These are phyloP conservation scores for Extremus antarcticus DNA, from an alignment of 495 filamentous ascomycete genomes.

Conservation along the genomic window DNA sequence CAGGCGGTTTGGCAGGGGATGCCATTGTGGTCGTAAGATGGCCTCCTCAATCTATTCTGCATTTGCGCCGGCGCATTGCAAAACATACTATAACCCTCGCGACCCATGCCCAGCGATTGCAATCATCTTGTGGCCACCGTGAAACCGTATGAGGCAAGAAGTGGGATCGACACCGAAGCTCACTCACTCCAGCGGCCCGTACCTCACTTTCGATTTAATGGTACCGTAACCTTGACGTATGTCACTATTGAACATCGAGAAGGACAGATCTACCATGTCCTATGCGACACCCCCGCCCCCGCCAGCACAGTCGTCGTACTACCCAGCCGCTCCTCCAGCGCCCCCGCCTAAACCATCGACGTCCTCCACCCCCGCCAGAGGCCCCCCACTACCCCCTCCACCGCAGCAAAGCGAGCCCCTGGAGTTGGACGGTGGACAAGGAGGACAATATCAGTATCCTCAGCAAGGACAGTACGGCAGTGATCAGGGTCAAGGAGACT, in stretches of 20 bases:
- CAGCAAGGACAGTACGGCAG: neutral
- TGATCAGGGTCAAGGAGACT: conserved; percentile 4
- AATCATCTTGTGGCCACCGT: too few species aligned
- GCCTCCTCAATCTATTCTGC: too few species aligned
- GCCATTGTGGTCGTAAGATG: neutral
- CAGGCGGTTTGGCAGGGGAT: neutral
- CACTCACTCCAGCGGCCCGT: too few species aligned
- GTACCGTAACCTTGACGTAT: too few species aligned
- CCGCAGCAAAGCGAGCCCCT: conserved; percentile 22
- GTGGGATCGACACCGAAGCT: too few species aligned
- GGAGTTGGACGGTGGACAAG: conserved; percentile 9
- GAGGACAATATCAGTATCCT: neutral
- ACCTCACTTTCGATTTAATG: too few species aligned
- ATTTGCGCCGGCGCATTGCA: too few species aligned
- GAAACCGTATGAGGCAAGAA: too few species aligned
- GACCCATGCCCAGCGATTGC: too few species aligned
- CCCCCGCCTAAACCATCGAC: conserved; percentile 33
- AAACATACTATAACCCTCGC: too few species aligned
- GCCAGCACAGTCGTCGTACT: conserved; percentile 22
- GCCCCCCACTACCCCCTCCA: conserved; percentile 32
- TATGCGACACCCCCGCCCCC: conserved; percentile 22
- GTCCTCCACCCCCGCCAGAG: conserved; percentile 26
- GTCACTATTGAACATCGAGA: too few species aligned
- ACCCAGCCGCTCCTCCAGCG: conserved; percentile 30
- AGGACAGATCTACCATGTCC: neutral